These are phyloP conservation scores for Echria macrotheca DNA, from an alignment of 495 filamentous ascomycete species.

Conservation along the genomic window DNA sequence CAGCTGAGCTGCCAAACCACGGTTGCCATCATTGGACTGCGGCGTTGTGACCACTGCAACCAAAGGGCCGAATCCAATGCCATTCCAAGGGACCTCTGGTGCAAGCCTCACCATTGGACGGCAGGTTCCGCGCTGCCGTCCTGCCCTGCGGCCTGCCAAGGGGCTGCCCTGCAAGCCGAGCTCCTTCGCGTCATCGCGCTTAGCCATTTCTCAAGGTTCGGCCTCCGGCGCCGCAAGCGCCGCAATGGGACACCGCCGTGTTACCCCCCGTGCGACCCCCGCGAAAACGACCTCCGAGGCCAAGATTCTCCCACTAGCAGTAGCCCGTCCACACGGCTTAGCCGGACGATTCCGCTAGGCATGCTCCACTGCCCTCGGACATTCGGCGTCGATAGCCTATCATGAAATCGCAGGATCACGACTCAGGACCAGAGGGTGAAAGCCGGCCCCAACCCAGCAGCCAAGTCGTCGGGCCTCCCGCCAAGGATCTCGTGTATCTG, in stretches of 20 bases:
- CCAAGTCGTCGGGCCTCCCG: no score
- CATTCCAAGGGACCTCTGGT: not conserved
- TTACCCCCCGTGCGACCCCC: not conserved
- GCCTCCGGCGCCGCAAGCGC: not conserved
- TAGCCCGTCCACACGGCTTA: not conserved
- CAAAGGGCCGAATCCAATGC: constrained; percentile 24
- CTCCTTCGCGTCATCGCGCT: constrained; percentile 7
- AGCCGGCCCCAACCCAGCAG: no score
- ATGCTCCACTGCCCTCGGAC: no score
- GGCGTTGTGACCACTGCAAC: constrained; percentile 9
- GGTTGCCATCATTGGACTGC: constrained; percentile 10
- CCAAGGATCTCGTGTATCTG: no score
- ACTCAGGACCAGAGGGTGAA: no score
- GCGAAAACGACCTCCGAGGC: not conserved
- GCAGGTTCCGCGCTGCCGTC: constrained; percentile 10
- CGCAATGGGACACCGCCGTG: not conserved
- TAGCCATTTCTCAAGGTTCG: not conserved
- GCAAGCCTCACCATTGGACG: not conserved
- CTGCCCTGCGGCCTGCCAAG: constrained; percentile 2
- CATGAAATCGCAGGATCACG: no score
- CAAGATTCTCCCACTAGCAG: not conserved
- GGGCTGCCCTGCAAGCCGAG: not conserved
- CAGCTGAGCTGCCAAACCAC: not conserved
- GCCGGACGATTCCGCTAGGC: no score
- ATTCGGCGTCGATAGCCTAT: no score